Evolutionary conservation across 2,329 filamentous ascomycete species (phyloP), one percentile per base, ranked within the genome.

Genomic region (Fusarium sp.): DNA sequence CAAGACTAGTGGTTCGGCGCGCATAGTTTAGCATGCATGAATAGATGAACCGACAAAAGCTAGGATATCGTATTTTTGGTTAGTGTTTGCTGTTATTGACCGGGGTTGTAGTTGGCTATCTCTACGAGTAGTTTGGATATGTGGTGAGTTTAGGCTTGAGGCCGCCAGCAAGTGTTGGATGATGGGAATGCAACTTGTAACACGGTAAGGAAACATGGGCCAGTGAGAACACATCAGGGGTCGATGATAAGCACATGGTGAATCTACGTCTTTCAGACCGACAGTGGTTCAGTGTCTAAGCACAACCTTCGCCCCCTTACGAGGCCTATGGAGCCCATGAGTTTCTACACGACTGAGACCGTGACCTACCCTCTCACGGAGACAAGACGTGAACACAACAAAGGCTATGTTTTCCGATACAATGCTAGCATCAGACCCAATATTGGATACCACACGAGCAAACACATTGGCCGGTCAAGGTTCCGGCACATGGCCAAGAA

Each of bases 11-110:
- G 68, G 60, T 59, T 62, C 45, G 68, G 65, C 68, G 71, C 66
- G 47, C 47, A 52, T 52, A 59, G 45, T 66, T 66, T 70, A 69
- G 70, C 60, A 67, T 67, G 64, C 58, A 76, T 69, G 60, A 72
- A 75, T 74, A 74, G 38, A 74, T 50, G 64, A 58, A 68, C 61
- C 54, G 30, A 63, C 33, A 60, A 67, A 63, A 47, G 45, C 61
- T 69, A 50, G 30, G 57, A 35, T 14, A n/a, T 22, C 22, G 6
- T 5, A 17, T 37, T 33, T 37, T 57, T 33, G n/a, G 32, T 57
- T 57, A 22, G 33, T 33, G 20, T 33, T 22, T 20, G 7, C 7
- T 6, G 7, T 56, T 17, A 37, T 57, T 52, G 47, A 20, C 25
- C 25, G 10, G 47, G 47, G 10, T 32, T 30, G 47, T 50, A 30